Conservation (phyloP, 306 rosid species). For the Vigna trinervia region DNA sequence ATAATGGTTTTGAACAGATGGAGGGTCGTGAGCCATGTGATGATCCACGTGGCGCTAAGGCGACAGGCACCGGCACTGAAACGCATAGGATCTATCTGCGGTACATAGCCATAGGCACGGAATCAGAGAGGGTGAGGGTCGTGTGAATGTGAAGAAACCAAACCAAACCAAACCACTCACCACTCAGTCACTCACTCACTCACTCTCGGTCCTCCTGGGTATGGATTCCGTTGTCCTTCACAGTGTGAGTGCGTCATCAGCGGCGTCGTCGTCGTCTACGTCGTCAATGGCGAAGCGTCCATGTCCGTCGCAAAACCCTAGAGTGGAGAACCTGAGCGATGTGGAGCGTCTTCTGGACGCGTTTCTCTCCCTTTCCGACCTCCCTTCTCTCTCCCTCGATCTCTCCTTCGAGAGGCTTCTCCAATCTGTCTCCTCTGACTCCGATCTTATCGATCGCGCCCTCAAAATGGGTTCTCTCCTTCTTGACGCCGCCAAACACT, state of each 20-base stretch:
- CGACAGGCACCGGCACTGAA: slow-evolving; percentile 44
- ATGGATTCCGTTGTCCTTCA: slow-evolving; percentile 64
- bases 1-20: background rate
- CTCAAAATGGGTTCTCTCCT: slow-evolving; percentile 71
- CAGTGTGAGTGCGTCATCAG: slow-evolving; percentile 48
- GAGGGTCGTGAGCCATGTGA: slow-evolving; percentile 17
- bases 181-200: background rate
- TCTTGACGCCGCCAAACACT: slow-evolving; percentile 80
- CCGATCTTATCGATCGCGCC: slow-evolving; percentile 94
- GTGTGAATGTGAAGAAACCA: slow-evolving; percentile 18
- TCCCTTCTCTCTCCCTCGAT: slow-evolving; percentile 68
- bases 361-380: slow-evolving; percentile 68
- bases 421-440: slow-evolving; percentile 61
- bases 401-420: slow-evolving; percentile 82
- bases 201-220: background rate
- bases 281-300: slow-evolving; percentile 91
- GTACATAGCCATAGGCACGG: slow-evolving; percentile 23
- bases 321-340: slow-evolving; percentile 48
- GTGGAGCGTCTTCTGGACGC: slow-evolving; percentile 58
- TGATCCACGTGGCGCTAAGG: slow-evolving; percentile 34
- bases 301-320: slow-evolving; percentile 87
- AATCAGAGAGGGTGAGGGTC: slow-evolving; percentile 11
- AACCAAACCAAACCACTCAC: background rate
- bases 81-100: slow-evolving; percentile 23
- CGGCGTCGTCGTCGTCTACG: background rate